phyloP scores from a whole-genome alignment of 1,284 basidiomycete genomes.

The Sphaerobolus stellatus region DNA sequence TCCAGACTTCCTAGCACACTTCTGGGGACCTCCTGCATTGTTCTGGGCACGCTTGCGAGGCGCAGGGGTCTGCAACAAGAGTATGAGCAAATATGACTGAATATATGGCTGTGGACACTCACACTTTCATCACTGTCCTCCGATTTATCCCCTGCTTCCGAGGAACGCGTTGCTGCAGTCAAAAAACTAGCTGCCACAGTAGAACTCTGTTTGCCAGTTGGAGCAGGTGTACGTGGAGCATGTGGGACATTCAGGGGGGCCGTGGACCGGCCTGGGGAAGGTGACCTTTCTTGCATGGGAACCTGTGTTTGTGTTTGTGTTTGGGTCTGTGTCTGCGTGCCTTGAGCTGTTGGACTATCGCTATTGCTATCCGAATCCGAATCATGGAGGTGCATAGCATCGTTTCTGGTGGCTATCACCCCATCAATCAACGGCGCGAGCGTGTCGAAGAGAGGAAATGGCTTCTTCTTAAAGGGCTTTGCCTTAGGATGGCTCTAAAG shows the following conservation, averaged over 20 bases:
- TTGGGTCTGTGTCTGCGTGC: no score
- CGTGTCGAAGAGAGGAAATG: conserved; percentile 31
- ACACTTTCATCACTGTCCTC: not conserved
- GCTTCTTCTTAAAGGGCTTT: conserved; percentile 23
- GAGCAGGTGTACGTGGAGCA: no score
- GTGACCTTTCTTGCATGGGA: no score
- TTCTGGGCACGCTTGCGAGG: not conserved
- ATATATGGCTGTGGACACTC: not conserved
- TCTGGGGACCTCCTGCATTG: not conserved
- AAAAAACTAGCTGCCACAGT: no score
- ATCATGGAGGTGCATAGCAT: no score
- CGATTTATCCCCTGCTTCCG: not conserved
- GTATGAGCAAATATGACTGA: not conserved
- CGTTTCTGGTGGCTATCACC: conserved; percentile 27
- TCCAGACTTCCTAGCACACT: not conserved
- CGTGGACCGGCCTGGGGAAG: no score
- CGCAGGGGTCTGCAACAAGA: not conserved
- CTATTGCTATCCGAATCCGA: no score
- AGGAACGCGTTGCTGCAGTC: conserved; percentile 15
- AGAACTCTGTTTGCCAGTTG: no score
- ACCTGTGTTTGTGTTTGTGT: no score
- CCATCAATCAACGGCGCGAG: conserved; percentile 27
- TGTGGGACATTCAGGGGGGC: no score
- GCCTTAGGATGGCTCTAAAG: conserved; percentile 22
- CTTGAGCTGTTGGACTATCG: no score